Percentiles rank a stretch among this genome's conserved stretches.
Conservation (phyloP, 352 stramenopile genomes). For the Globisporangium recalcitrans region DNA sequence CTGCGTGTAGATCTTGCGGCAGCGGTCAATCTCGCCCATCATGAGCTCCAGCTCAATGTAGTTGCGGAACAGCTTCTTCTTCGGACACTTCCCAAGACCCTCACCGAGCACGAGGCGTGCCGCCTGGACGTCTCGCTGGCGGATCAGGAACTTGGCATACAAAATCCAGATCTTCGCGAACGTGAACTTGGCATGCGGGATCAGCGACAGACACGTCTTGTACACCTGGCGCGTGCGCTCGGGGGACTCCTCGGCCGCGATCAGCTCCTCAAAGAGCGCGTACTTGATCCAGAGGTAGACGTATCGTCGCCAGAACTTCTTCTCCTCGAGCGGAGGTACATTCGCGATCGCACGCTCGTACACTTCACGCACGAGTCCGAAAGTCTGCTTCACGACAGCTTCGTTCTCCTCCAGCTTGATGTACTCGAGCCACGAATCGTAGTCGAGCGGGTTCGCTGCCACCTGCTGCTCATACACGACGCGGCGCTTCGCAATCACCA, state of each 20-base stretch:
- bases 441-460: conserved; percentile 90
- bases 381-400: conserved; percentile 44
- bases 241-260: conserved; percentile 47
- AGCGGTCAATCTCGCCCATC: conserved; percentile 97
- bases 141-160: conserved; percentile 95
- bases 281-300: conserved; percentile 99
- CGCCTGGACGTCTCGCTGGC: conserved; percentile 88
- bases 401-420: conserved; percentile 96
- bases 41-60: conserved; percentile 96
- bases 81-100: conserved; percentile 92
- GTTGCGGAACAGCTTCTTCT: conserved; percentile 89
- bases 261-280: conserved; percentile 96
- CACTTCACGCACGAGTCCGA: conserved; percentile 86
- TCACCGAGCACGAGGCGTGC: conserved; percentile 92
- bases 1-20: conserved; percentile 86
- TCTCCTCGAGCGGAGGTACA: conserved; percentile 92
- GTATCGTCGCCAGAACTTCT: conserved; percentile 98
- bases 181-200: conserved; percentile 95
- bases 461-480: conserved; percentile 94
- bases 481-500: conserved; percentile 93
- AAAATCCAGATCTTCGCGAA: conserved; percentile 99
- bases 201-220: conserved; percentile 89
- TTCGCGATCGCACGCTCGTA: conserved; percentile 95
- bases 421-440: conserved; percentile 99
- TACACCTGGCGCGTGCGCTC: conserved; percentile 92